These are phyloP conservation scores for Kentomonas sorsogonicus DNA, from an alignment of 208 protist species.

Conservation along the genomic window DNA sequence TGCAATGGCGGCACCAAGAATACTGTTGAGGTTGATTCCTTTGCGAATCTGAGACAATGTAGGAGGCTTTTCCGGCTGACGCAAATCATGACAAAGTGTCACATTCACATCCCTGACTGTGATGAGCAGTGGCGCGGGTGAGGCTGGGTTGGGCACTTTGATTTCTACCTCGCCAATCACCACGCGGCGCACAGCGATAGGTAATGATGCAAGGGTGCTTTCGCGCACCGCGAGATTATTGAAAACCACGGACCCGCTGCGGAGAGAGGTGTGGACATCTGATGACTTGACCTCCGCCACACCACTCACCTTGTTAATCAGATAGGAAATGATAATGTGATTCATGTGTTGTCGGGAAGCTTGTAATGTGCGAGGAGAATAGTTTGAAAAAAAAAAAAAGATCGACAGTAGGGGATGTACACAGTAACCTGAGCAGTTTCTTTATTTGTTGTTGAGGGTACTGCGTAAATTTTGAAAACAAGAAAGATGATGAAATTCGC, in stretches of 20 bases:
- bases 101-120: conserved; percentile 21
- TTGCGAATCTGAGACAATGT: conserved; percentile 42
- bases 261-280: conserved; percentile 63
- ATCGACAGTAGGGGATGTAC: too few species aligned
- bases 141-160: conserved; percentile 60
- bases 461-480: too few species aligned
- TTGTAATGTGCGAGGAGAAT: conserved; percentile 3
- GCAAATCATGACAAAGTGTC: conserved; percentile 30
- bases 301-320: conserved; percentile 52
- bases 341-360: neutral
- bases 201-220: conserved; percentile 52
- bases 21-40: too few species aligned
- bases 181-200: conserved; percentile 52
- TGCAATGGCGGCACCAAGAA: too few species aligned
- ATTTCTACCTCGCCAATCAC: conserved; percentile 41
- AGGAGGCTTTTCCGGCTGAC: conserved; percentile 18
- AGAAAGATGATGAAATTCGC: too few species aligned
- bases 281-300: conserved; percentile 61
- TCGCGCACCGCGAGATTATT: conserved; percentile 41
- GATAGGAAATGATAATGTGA: conserved; percentile 28
- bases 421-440: too few species aligned
- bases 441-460: too few species aligned
- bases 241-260: conserved; percentile 37
- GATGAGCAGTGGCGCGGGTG: conserved; percentile 38
- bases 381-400: conserved; percentile 6